These are phyloP conservation scores for Ophiostoma ips DNA, from an alignment of 2,329 filamentous ascomycete species.

Conservation along the genomic window DNA sequence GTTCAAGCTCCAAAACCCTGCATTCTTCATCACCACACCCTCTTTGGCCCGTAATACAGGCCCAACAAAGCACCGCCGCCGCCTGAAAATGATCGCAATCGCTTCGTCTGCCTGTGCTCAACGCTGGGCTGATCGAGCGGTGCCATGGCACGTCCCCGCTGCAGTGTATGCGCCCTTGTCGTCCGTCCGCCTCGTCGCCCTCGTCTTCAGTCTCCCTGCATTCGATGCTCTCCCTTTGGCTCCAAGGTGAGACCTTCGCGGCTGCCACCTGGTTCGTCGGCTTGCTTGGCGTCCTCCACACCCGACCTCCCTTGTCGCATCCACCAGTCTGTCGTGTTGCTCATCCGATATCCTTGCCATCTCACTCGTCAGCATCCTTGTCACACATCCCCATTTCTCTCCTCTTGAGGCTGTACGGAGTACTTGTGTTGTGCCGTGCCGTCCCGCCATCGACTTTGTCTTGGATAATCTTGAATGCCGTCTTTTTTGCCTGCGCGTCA, in stretches of 20 bases:
- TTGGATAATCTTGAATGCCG: no score
- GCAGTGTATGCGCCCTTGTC: no score
- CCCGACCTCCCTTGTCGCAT: background rate
- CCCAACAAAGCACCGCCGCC: background rate
- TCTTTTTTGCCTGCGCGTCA: no score
- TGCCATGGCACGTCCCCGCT: no score
- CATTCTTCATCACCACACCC: background rate
- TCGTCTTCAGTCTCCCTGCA: no score
- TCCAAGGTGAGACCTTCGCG: background rate
- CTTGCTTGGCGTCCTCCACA: background rate
- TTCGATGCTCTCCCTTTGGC: no score
- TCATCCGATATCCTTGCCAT: background rate
- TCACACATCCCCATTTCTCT: background rate
- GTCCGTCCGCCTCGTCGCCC: no score
- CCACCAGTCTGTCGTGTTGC: background rate
- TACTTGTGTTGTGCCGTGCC: no score
- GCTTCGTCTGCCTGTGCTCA: background rate
- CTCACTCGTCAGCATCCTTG: background rate
- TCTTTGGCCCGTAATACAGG: background rate
- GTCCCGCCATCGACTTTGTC: no score
- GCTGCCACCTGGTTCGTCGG: background rate
- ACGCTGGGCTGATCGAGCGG: background rate
- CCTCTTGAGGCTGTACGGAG: no score
- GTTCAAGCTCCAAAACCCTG: no score
- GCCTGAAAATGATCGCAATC: background rate